These are phyloP conservation scores for Malbranchea zuffiana DNA, from an alignment of 2,329 filamentous ascomycete species.

Conservation along the genomic window DNA sequence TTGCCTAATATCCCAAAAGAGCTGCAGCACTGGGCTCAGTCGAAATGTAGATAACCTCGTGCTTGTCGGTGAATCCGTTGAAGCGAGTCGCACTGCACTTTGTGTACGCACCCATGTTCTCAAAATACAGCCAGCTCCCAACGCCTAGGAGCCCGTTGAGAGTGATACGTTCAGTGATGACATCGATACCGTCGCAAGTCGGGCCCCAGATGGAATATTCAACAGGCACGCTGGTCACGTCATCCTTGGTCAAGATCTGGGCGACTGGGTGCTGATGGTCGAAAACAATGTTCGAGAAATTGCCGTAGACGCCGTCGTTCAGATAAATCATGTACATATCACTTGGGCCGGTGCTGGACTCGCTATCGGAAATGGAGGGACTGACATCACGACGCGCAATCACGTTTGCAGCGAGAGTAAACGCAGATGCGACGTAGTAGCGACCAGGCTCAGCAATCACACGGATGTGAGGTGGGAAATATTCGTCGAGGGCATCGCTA, in stretches of 20 bases:
- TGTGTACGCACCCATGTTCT: slow-evolving; percentile 97
- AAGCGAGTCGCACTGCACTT: slow-evolving; percentile 96
- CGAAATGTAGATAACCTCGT: slow-evolving; percentile 88
- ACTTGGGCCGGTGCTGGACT: slow-evolving; percentile 47
- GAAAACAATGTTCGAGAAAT: slow-evolving; percentile 99
- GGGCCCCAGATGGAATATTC: slow-evolving; percentile 98
- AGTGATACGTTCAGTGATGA: slow-evolving; percentile 70
- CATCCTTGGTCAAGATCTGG: slow-evolving; percentile 58
- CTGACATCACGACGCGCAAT: slow-evolving; percentile 81
- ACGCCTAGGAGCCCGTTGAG: slow-evolving; percentile 72
- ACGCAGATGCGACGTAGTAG: slow-evolving; percentile 88
- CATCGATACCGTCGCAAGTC: slow-evolving; percentile 95
- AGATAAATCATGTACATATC: slow-evolving; percentile 89
- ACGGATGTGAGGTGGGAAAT: slow-evolving; percentile 73
- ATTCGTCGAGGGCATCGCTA: slow-evolving; percentile 66
- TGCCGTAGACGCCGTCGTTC: slow-evolving; percentile 95
- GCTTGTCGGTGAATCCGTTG: slow-evolving; percentile 89
- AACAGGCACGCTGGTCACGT: slow-evolving; percentile 48
- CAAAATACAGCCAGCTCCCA: slow-evolving; percentile 97
- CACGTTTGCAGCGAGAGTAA: slow-evolving; percentile 89
- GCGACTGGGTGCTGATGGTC: slow-evolving; percentile 89
- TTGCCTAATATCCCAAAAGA: slow-evolving; percentile 44
- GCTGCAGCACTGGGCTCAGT: slow-evolving; percentile 81
- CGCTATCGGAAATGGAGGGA: slow-evolving; percentile 13
- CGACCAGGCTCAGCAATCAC: slow-evolving; percentile 94